Percentiles rank a stretch among this genome's conserved stretches.
Conservation (phyloP, 2,329 filamentous ascomycete species). For the Botrytis medusae region DNA sequence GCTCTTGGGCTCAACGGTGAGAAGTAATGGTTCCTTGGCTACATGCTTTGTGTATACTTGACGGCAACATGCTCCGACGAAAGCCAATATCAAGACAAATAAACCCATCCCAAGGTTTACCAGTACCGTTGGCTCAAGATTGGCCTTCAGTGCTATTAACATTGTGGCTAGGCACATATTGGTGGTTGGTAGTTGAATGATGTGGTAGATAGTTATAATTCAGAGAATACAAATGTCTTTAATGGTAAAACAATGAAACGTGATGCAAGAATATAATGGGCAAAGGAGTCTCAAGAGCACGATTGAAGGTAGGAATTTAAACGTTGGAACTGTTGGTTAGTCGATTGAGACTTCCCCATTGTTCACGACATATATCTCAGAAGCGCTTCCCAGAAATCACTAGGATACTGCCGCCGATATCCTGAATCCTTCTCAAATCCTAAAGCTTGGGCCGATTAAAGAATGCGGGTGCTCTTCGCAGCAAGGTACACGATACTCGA, state of each 20-base stretch:
- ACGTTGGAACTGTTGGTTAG: neutral
- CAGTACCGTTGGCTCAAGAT: neutral
- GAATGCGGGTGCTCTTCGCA: neutral
- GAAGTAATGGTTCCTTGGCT: conserved; percentile 9
- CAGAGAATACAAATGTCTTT: neutral
- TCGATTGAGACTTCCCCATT: neutral
- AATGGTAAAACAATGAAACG: neutral
- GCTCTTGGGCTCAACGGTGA: conserved; percentile 11
- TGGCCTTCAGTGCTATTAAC: neutral
- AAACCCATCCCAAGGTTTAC: conserved; percentile 13
- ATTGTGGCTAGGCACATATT: conserved; percentile 16
- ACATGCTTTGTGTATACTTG: neutral
- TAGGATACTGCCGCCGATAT: neutral
- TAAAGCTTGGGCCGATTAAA: neutral
- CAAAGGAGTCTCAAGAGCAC: neutral
- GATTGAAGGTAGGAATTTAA: neutral
- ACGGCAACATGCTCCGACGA: conserved; percentile 1
- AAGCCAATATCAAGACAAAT: conserved; percentile 14
- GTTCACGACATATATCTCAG: neutral
- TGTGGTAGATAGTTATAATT: neutral
- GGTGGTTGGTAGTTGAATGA: neutral
- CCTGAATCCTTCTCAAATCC: conserved; percentile 2
- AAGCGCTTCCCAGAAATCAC: neutral
- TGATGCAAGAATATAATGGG: neutral
- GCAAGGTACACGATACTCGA: neutral